A percentile compares a stretch with the other conserved stretches of the same genome.
These are phyloP conservation scores for Myxozyma vanderwaltii DNA, from an alignment of 805 yeast genomes.

Conservation along the genomic window DNA sequence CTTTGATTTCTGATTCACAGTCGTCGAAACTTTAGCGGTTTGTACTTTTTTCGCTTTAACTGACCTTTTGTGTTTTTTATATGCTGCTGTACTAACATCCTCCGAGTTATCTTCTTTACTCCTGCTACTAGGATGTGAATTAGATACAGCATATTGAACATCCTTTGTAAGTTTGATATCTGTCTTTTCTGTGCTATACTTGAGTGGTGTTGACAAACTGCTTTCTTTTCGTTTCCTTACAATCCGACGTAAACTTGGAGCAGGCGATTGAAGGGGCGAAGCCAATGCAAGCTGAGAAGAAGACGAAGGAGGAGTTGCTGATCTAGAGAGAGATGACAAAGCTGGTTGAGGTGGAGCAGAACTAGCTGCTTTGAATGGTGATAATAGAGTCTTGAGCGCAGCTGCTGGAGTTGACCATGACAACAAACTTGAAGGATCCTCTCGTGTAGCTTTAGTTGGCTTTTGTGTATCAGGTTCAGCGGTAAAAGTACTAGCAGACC, in stretches of 20 bases:
- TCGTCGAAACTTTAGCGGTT: too few species aligned
- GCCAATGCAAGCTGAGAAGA: not conserved
- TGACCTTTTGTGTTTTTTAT: not conserved
- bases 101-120: too few species aligned
- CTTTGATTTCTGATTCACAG: not conserved
- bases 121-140: too few species aligned
- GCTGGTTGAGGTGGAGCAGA: not conserved
- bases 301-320: not conserved
- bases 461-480: not conserved
- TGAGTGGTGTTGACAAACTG: not conserved
- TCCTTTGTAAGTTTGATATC: too few species aligned
- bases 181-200: too few species aligned
- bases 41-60: too few species aligned
- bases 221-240: not conserved
- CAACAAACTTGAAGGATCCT: not conserved
- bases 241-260: not conserved
- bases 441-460: not conserved
- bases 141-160: too few species aligned
- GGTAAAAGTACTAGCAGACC: not conserved
- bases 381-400: not conserved
- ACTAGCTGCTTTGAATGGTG: not conserved
- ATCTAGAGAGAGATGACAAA: not conserved
- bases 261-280: not conserved
- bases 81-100: too few species aligned
- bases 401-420: not conserved